phyloP scores from a whole-genome alignment of 352 stramenopile species.

The Globisporangium nagaii region DNA sequence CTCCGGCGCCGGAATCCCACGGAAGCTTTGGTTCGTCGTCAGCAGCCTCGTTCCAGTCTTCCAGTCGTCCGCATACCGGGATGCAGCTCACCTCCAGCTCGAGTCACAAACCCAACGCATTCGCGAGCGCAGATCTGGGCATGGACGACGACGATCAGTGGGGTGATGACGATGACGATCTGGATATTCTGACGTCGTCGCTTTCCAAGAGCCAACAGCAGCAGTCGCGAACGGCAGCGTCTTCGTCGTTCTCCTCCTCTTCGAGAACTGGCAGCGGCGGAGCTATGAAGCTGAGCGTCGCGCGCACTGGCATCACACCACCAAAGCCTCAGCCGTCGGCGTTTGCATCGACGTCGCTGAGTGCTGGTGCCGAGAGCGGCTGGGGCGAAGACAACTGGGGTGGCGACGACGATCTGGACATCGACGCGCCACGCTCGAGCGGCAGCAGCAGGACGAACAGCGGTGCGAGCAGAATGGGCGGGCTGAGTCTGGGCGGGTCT shows the following conservation, averaged over 20 bases:
- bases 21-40: conserved; percentile 6
- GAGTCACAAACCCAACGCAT: conserved; percentile 19
- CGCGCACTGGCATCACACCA: conserved; percentile 16
- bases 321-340: conserved; percentile 16
- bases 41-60: conserved; percentile 16
- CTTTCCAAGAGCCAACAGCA: conserved; percentile 4
- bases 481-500: conserved; percentile 1
- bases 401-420: conserved; percentile 38
- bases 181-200: conserved; percentile 33
- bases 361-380: conserved; percentile 19
- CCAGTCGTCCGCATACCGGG: not conserved
- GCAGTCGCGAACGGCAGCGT: conserved; percentile 2
- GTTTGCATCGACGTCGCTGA: conserved; percentile 16
- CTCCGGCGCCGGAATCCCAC: not conserved
- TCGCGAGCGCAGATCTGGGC: conserved; percentile 38
- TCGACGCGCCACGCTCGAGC: conserved; percentile 14
- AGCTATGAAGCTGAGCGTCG: conserved; percentile 51
- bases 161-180: conserved; percentile 54
- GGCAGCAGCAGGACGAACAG: not conserved
- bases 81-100: conserved; percentile 14
- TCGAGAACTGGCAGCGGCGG: conserved; percentile 1
- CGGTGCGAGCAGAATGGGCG: not conserved
- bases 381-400: conserved; percentile 75
- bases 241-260: conserved; percentile 33
- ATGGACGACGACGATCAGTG: conserved; percentile 51